Evolutionary conservation across 2,329 filamentous ascomycete genomes (phyloP).

Genomic region (Trichoderma polysporum): DNA sequence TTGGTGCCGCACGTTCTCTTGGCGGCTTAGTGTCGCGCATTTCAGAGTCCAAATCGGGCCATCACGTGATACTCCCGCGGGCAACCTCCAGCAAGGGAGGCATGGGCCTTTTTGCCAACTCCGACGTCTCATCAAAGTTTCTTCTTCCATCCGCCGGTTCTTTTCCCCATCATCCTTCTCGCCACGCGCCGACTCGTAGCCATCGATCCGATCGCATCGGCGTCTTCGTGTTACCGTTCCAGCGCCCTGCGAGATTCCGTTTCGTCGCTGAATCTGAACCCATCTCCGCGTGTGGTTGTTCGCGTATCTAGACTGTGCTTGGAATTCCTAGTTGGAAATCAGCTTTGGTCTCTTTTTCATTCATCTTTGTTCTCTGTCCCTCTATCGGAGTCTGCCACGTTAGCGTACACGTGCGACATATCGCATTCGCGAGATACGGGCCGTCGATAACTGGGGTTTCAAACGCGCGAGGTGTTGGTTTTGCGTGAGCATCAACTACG

Average conservation of each 20-base stretch:
- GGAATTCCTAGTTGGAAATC: background rate
- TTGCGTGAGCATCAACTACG: background rate
- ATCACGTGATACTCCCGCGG: constrained; percentile 8
- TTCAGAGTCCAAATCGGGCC: background rate
- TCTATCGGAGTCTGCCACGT: background rate
- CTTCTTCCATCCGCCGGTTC: constrained; percentile 9
- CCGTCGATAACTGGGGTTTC: background rate
- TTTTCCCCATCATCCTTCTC: background rate
- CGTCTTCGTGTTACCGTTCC: background rate
- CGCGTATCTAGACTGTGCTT: background rate
- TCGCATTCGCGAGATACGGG: background rate
- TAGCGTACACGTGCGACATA: background rate
- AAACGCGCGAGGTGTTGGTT: constrained; percentile 11
- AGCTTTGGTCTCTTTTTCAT: background rate
- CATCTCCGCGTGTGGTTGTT: constrained; percentile 3
- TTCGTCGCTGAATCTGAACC: background rate
- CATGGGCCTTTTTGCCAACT: constrained; percentile 7
- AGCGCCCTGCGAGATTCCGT: constrained; percentile 6
- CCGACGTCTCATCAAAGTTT: constrained; percentile 16
- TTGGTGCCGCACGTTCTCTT: background rate
- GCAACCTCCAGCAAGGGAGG: constrained; percentile 1
- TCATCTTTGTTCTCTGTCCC: background rate
- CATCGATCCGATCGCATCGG: constrained; percentile 16
- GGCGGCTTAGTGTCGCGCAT: constrained; percentile 13
- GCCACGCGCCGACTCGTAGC: constrained; percentile 14